Percentiles rank a stretch among this genome's conserved stretches.
Conservation (phyloP, 257 asterid species). For the Asclepias syriaca region DNA sequence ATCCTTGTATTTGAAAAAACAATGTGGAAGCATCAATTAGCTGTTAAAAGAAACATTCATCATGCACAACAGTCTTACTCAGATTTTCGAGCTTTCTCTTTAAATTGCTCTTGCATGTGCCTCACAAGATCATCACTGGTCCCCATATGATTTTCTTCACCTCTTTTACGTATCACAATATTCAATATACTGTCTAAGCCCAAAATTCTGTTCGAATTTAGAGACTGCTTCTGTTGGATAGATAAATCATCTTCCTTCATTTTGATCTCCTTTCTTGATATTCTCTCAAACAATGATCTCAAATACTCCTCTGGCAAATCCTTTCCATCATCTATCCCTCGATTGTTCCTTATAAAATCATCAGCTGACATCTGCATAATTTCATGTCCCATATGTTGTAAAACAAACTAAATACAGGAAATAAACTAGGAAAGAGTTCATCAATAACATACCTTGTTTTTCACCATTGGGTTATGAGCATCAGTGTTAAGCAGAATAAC, state of each 20-base stretch:
- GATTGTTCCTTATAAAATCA: constrained; percentile 90
- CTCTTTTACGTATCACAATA: constrained; percentile 86
- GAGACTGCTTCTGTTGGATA: constrained; percentile 83
- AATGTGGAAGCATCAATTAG: not conserved
- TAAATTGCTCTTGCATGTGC: constrained; percentile 99
- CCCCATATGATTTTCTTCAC: constrained; percentile 69
- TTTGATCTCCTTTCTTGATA: constrained; percentile 90
- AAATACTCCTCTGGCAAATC: constrained; percentile 91
- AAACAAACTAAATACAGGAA: not conserved
- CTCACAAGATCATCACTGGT: constrained; percentile 87
- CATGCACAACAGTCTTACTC: constrained; percentile 61
- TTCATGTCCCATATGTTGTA: not conserved
- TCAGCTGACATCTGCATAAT: constrained; percentile 85
- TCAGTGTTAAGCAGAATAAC: constrained; percentile 96
- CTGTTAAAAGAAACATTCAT: constrained; percentile 4
- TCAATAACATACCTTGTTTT: constrained; percentile 67
- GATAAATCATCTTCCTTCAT: constrained; percentile 94
- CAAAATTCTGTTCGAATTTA: constrained; percentile 65
- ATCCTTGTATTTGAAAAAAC: not conserved
- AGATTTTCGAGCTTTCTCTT: constrained; percentile 98
- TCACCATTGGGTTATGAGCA: constrained; percentile 97
- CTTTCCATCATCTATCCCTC: constrained; percentile 98
- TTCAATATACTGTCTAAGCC: constrained; percentile 87
- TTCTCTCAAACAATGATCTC: constrained; percentile 86
- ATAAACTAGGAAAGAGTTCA: not conserved